These are phyloP conservation scores for Fusarium stilboides DNA, from an alignment of 2,329 filamentous ascomycete genomes.

Conservation along the genomic window DNA sequence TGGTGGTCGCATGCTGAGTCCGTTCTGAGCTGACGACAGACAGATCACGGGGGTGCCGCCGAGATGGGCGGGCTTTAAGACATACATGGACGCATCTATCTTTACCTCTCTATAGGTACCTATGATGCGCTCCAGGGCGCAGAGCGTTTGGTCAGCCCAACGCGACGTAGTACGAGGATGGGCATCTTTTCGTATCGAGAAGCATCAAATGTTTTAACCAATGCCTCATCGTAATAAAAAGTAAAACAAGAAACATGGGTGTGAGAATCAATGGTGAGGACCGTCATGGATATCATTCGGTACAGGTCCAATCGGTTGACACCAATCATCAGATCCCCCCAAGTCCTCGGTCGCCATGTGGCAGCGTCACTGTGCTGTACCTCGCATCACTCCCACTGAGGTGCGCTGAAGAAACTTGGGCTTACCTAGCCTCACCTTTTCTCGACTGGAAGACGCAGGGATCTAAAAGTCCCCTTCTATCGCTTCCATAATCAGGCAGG, in stretches of 20 bases:
- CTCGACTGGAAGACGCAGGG: slow-evolving; percentile 30
- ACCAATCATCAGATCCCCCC: slow-evolving; percentile 39
- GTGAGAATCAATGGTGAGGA: slow-evolving; percentile 16
- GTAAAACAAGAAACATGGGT: slow-evolving; percentile 3
- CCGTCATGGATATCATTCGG: slow-evolving; percentile 23
- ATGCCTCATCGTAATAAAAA: slow-evolving; percentile 12
- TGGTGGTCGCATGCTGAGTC: slow-evolving; percentile 45
- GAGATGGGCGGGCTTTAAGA: slow-evolving; percentile 38
- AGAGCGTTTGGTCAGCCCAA: slow-evolving; percentile 37
- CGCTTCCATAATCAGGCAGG: slow-evolving; percentile 29
- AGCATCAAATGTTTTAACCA: slow-evolving; percentile 16
- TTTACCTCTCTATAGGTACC: slow-evolving; percentile 1
- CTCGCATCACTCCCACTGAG: slow-evolving; percentile 26
- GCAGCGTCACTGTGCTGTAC: slow-evolving; percentile 40
- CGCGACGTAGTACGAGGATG: slow-evolving; percentile 36
- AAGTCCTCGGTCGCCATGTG: slow-evolving; percentile 44
- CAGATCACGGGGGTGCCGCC: slow-evolving; percentile 41
- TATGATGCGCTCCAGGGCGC: slow-evolving; percentile 3
- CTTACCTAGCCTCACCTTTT: slow-evolving; percentile 37
- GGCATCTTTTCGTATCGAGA: slow-evolving; percentile 26
- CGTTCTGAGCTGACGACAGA: slow-evolving; percentile 48
- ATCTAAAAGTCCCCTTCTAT: slow-evolving; percentile 4
- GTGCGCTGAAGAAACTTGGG: slow-evolving; percentile 24
- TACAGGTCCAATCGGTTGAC: slow-evolving; percentile 8
- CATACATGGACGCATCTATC: slow-evolving; percentile 17